Conservation (phyloP, 2,329 filamentous ascomycete genomes). For the Ceratocystis alfenasii region DNA sequence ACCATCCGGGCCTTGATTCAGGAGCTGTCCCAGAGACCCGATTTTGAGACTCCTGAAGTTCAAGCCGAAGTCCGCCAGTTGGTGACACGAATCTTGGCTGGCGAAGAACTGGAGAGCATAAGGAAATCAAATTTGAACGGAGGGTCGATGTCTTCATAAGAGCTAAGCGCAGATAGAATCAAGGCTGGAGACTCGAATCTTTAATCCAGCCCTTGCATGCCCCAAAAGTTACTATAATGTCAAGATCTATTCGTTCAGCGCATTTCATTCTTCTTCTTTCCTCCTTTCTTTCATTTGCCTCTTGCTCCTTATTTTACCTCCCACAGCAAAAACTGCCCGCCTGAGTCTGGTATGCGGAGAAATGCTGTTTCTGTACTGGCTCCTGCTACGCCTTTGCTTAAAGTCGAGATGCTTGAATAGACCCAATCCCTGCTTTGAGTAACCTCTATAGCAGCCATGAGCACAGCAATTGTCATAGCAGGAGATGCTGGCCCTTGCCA, state of each 20-base stretch:
- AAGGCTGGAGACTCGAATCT: no score
- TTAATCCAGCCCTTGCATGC: neutral
- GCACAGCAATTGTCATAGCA: constrained; percentile 35
- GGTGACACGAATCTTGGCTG: constrained; percentile 66
- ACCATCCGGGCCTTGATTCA: constrained; percentile 81
- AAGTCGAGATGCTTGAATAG: constrained; percentile 36
- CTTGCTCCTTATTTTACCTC: constrained; percentile 34
- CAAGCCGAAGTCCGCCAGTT: constrained; percentile 68
- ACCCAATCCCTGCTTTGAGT: constrained; percentile 9
- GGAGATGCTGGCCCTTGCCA: constrained; percentile 49
- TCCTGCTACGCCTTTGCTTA: constrained; percentile 35
- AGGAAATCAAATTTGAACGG: neutral
- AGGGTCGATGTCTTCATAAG: constrained; percentile 7
- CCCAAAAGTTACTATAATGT: neutral
- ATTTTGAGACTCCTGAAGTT: constrained; percentile 70
- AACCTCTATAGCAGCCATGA: constrained; percentile 1
- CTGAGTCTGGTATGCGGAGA: constrained; percentile 37
- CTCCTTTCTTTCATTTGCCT: neutral
- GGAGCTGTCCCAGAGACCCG: constrained; percentile 68
- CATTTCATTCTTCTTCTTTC: neutral
- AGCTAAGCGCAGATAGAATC: neutral
- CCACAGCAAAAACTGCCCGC: constrained; percentile 48
- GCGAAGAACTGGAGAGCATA: constrained; percentile 46
- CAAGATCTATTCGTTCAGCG: neutral
- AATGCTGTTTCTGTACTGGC: constrained; percentile 41